Base-by-base conservation (phyloP, 345 rosid species). In the Brassica cretica region DNA sequence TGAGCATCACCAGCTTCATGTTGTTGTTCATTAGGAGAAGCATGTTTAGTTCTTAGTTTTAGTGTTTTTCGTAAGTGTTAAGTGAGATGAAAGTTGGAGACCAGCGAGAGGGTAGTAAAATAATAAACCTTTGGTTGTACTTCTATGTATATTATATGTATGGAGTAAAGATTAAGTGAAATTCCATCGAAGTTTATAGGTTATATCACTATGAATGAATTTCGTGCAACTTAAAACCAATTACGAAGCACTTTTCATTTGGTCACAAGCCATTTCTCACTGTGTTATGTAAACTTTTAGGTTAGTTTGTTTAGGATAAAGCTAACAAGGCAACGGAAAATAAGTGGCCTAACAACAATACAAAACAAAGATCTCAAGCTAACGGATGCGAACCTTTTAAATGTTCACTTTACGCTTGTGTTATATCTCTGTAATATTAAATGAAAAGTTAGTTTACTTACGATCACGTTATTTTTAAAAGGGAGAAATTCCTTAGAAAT, bases 21-120 rank as follows among this genome's bases (percentile, higher is more conserved):
- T 78, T 78, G 76, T 77, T 56, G 81, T 72, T 67, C 69, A 60
- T 60, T 78, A 78, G 77, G 63, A 33, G 73, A 71, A 59, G 66
- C 77, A 68, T 73, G 70, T 68, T 73, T 79, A 74, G 75, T 79
- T 79, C 74, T 73, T 79, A 73, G 70, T 46, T 32, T 78, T 46
- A 78, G 82, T 78, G 72, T 65, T 21, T 21, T 18, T 71, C 59
- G 29, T 66, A 66, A 73, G 49, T 69, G 15, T 19, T 21, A 71
- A 77, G 61, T 55, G 75, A 51, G 70, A 33, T 49, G 56, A 16
- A 77, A 77, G 65, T 64, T 56, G 62, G 33, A 58, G 67, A 58
- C 73, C 6, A 33, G 14, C 59, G 55, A 72, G 77, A 77, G 44
- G 62, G 62, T 78, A 72, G 72, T 65, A 66, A 19, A 72, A 78